Conservation (phyloP, 441 rosid genomes). For the Flueggea neowawraea region DNA sequence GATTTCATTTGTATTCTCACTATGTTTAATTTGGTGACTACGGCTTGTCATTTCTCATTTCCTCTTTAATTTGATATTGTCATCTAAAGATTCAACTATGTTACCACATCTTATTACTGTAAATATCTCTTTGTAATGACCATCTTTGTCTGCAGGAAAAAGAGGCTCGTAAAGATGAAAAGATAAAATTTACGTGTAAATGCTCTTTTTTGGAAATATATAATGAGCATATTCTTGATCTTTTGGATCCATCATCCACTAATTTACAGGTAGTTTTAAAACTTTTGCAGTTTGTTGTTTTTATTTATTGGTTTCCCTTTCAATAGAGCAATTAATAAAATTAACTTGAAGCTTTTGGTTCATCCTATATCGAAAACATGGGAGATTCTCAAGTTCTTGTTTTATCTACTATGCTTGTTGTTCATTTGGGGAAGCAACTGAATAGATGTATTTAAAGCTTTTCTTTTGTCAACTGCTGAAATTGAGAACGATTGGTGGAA, state of each 20-base stretch:
- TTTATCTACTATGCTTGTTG: too few species aligned
- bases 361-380: too few species aligned
- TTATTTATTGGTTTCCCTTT: not conserved
- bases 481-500: conserved; percentile 6
- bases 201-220: conserved; percentile 99
- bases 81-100: too few species aligned
- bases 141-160: conserved; percentile 62
- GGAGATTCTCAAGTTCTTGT: too few species aligned
- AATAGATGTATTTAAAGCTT: too few species aligned
- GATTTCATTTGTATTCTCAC: too few species aligned
- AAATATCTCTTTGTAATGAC: conserved; percentile 4
- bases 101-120: not conserved
- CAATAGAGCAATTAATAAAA: too few species aligned
- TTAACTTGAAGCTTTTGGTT: too few species aligned
- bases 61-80: too few species aligned
- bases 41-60: not conserved
- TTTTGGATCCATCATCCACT: conserved; percentile 81
- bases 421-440: too few species aligned
- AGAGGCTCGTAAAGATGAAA: conserved; percentile 80
- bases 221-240: conserved; percentile 97
- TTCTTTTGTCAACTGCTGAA: not conserved
- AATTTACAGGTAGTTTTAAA: conserved; percentile 70
- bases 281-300: not conserved
- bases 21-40: conserved; percentile 3
- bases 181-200: conserved; percentile 69